phyloP scores from a whole-genome alignment of 1,284 basidiomycete species.

The Athelia psychrophila region DNA sequence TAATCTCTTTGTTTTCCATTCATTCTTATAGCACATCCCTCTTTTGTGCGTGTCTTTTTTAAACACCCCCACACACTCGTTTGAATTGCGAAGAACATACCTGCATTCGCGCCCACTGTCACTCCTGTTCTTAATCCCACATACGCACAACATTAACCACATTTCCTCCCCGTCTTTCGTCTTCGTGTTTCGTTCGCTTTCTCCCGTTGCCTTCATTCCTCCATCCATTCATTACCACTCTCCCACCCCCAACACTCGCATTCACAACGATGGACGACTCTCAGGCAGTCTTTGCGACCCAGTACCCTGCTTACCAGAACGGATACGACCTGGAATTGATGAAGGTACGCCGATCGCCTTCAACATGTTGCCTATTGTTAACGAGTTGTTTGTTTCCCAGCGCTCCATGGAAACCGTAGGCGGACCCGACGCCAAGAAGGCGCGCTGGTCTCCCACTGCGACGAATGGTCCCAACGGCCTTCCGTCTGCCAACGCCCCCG shows the following conservation, averaged over 20 bases:
- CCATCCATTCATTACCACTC: constrained; percentile 18
- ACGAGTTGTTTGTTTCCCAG: constrained; percentile 30
- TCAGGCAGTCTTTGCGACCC: constrained; percentile 63
- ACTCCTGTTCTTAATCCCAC: constrained; percentile 17
- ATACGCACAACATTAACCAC: constrained; percentile 20
- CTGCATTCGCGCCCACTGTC: constrained; percentile 15
- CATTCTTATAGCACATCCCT: constrained; percentile 42
- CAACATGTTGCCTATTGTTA: constrained; percentile 7
- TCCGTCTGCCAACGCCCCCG: constrained; percentile 29
- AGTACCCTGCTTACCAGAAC: constrained; percentile 55
- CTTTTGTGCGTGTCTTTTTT: constrained; percentile 54
- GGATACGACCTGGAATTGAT: constrained; percentile 82
- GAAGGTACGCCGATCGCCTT: constrained; percentile 52
- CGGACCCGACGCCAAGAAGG: constrained; percentile 83
- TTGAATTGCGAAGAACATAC: neutral
- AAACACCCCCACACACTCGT: constrained; percentile 36
- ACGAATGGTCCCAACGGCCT: constrained; percentile 27
- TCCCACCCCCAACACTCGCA: constrained; percentile 28
- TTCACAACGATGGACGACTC: constrained; percentile 62
- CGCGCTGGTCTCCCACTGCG: constrained; percentile 76
- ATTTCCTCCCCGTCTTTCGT: constrained; percentile 35
- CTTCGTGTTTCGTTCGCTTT: constrained; percentile 32
- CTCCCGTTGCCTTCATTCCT: constrained; percentile 33
- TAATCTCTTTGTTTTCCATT: constrained; percentile 34
- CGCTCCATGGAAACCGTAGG: constrained; percentile 77